Base-by-base conservation (phyloP, 2,329 filamentous ascomycete species). In the Annulohypoxylon truncatum region DNA sequence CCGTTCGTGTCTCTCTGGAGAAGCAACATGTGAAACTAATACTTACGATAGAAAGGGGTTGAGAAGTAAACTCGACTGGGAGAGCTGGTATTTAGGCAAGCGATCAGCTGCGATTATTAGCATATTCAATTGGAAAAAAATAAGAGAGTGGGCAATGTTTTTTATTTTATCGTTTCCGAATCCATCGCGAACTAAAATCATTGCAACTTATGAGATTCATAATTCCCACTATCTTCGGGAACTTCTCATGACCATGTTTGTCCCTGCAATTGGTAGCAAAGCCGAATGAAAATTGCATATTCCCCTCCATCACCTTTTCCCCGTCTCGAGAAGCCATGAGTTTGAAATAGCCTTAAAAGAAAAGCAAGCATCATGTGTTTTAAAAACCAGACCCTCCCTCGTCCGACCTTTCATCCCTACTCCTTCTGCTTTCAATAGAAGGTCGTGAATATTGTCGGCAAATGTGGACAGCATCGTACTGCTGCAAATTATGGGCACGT, bases 401-500 rank as follows among this genome's bases (percentile, higher is more conserved):
- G 28, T 44, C 28, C 26, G 18, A 4, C 35, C 35, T 3, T 44
- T 54, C 26, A 54, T 7, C 4, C 35, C 35, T 3, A 7, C 10
- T 6, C 35, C 52, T 44, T 54, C 35, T 31, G 38, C 35, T 44
- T 44, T 54, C 4, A 13, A 22, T 22, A 54, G 38, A 38, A 54
- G 38, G 15, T 54, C 35, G 15, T 31, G 9, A 13, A 44, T 31
- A 26, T 28, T 26, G 7, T 54, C 5, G 4, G 38, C 35, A 7
- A 44, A 54, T 22, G 20, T 13, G n/a, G 52, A 54, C 13, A 54
- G 33, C 20, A 26, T 58, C 15, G 47, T 22, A 6, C 54, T 4
- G 8, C 42, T 26, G 18, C 12, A 31, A 7, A 67, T 20, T 18
- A 73, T 13, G 3, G 72, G 73, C 0, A 61, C 73, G 10, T 72